Base-by-base conservation (phyloP, 805 yeast species). In the Lachancea sp. region DNA sequence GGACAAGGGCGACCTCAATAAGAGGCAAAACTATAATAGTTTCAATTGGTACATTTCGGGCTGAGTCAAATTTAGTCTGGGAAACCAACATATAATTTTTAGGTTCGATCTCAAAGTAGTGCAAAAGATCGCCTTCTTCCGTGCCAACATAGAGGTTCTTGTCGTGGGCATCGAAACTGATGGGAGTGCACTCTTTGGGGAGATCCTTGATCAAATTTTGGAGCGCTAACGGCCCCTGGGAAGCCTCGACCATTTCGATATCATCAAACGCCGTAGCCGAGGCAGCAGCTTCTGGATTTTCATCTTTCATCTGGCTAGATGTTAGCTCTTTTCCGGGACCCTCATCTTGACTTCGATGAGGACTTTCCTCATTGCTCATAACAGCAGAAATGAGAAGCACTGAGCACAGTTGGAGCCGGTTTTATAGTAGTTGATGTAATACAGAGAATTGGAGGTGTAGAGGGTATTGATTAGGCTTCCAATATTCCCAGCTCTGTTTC, bases 121-220 rank as follows among this genome's bases (percentile, higher is more conserved):
- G 65, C 32, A 61, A 29, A 12, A 61, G 44, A 20, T 57, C 63
- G 18, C 65, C 65, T 3, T 47, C 43, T 1, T 41, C 36, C 2
- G 63, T 55, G 2, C 64, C 65, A 8, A 61, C 37, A 39, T 58
- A 61, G 13, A 61, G 44, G 40, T 61, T 58, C 16, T 58, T 48
- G 6, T 58, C 61, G 35, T 51, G 54, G 4, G 60, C 51, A 32
- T 56, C 61, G 31, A 51, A 48, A 13, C 50, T 42, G 11, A 58
- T 48, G 34, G 51, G 55, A 5, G 43, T 42, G n/a, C 55, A 33
- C 19, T 54, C 55, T 7, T 34, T 19, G 2, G 63, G 63, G 8
- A 61, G 36, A 20, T 46, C 43, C 24, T 48, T 44, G 13, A 60
- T 59, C n/a, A 60, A 39, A 8, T 51, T 51, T 21, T 42, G 45